These are phyloP conservation scores for Fusarium nematophilum DNA, from an alignment of 2,329 filamentous ascomycete species.

Conservation along the genomic window DNA sequence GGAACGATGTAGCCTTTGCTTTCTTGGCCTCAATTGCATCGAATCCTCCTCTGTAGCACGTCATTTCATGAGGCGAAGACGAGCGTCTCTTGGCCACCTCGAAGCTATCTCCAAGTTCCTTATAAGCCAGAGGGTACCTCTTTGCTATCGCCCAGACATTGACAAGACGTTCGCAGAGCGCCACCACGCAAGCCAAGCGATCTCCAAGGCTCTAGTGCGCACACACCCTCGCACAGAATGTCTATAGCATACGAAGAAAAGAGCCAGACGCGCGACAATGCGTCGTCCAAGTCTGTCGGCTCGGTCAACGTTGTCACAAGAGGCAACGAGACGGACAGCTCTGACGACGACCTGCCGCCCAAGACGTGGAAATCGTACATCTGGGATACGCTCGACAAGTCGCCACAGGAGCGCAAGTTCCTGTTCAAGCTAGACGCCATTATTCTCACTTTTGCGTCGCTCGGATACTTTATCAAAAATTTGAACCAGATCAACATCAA, in stretches of 20 bases:
- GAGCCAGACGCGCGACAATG: neutral
- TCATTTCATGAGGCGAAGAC: constrained; percentile 7
- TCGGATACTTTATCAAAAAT: constrained; percentile 54
- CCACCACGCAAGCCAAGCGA: no score
- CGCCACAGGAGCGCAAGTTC: constrained; percentile 53
- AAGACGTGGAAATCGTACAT: constrained; percentile 60
- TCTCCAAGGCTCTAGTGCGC: no score
- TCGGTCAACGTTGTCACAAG: constrained; percentile 6
- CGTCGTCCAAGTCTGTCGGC: constrained; percentile 14
- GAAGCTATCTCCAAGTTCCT: neutral
- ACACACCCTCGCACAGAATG: constrained; percentile 4
- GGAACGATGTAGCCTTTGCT: neutral
- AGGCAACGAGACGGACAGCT: constrained; percentile 20
- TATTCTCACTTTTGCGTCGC: constrained; percentile 51
- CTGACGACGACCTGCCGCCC: constrained; percentile 41
- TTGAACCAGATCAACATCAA: constrained; percentile 50
- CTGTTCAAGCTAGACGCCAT: constrained; percentile 57
- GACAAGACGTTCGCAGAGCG: no score
- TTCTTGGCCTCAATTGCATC: neutral
- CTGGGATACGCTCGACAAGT: constrained; percentile 62
- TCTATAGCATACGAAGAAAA: constrained; percentile 12
- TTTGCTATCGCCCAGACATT: neutral
- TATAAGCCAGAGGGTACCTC: neutral
- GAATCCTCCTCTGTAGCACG: constrained; percentile 6
- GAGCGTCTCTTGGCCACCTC: neutral